Conservation (phyloP, 306 rosid genomes). For the Vigna hirtella region DNA sequence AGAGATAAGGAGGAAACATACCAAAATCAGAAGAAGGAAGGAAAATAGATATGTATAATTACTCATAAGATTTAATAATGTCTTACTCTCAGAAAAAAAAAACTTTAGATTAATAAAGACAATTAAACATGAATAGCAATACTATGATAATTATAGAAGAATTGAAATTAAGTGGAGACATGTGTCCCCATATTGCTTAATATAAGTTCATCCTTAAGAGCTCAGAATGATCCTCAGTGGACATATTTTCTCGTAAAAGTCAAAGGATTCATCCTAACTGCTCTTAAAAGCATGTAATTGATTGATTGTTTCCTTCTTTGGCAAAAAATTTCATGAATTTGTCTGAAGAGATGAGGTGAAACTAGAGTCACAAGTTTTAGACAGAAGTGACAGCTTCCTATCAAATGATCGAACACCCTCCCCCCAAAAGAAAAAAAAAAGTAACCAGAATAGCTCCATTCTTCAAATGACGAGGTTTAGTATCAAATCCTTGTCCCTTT, state of each 20-base stretch:
- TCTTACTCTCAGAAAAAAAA: not conserved
- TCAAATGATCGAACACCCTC: not conserved
- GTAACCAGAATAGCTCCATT: not conserved
- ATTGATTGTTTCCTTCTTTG: conserved; percentile 7
- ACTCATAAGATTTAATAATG: not conserved
- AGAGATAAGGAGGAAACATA: not conserved
- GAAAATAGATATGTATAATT: not conserved
- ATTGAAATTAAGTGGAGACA: not conserved
- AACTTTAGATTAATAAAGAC: not conserved
- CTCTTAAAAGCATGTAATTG: conserved; percentile 2
- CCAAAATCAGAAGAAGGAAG: not conserved
- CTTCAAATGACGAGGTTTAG: not conserved
- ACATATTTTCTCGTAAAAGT: conserved; percentile 3
- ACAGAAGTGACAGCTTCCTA: not conserved
- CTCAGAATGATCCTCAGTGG: conserved; percentile 13
- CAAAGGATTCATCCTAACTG: not conserved
- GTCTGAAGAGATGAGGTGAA: not conserved
- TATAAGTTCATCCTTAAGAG: conserved; percentile 14
- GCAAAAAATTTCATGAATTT: conserved; percentile 1
- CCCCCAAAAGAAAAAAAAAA: not conserved
- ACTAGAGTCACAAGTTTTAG: not conserved
- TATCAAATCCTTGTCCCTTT: not conserved
- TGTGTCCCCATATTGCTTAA: conserved; percentile 1
- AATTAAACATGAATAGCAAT: not conserved
- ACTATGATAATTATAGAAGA: not conserved